Conservation (phyloP, 306 rosid species). For the Fagus crenata region DNA sequence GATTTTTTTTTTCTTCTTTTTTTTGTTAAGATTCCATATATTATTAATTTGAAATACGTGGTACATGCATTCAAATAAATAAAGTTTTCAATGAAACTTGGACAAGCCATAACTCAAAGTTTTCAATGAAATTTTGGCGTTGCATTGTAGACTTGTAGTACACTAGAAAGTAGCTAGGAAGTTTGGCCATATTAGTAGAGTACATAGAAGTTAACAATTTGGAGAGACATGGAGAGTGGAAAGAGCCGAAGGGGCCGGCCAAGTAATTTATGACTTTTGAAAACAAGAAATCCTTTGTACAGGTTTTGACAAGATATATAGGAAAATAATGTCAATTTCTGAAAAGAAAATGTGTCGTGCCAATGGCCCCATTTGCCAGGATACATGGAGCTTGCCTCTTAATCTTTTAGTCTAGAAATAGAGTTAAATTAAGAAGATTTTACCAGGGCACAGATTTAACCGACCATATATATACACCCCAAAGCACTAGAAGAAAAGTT, state of each 20-base stretch:
- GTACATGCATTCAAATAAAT: too few relatives aligned
- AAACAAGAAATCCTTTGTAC: background rate
- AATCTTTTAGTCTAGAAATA: too few relatives aligned
- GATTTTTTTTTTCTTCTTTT: too few relatives aligned
- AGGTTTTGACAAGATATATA: background rate
- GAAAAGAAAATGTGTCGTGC: background rate
- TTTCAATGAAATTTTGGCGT: too few relatives aligned
- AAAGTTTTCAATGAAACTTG: too few relatives aligned
- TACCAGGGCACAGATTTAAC: background rate
- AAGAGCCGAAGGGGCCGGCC: background rate
- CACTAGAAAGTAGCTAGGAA: too few relatives aligned
- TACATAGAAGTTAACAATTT: too few relatives aligned
- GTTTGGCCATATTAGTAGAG: too few relatives aligned
- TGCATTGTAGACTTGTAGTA: too few relatives aligned
- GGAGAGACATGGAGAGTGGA: background rate
- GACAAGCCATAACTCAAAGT: too few relatives aligned
- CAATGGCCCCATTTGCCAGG: background rate
- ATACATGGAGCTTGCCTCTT: background rate
- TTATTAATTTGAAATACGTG: too few relatives aligned
- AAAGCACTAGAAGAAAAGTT: background rate
- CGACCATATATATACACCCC: background rate
- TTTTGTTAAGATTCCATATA: too few relatives aligned
- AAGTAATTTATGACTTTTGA: background rate
- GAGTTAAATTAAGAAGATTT: background rate
- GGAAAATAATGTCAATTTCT: background rate